These are phyloP conservation scores for Cladophialophora exuberans DNA, from an alignment of 2,329 filamentous ascomycete genomes.

Conservation along the genomic window DNA sequence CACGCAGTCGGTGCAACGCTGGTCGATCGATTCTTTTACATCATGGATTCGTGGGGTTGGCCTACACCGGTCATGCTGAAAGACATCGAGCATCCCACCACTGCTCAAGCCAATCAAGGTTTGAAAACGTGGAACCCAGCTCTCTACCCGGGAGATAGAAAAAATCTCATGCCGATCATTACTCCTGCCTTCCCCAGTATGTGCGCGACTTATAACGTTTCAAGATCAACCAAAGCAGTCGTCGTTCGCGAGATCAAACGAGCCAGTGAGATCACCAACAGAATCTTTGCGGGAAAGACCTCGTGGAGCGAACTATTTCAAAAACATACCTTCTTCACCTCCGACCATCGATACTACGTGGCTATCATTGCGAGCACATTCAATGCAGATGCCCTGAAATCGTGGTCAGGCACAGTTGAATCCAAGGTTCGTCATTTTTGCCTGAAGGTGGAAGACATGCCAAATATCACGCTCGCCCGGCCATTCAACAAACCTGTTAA, in stretches of 20 bases:
- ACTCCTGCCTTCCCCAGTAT: conserved; percentile 97
- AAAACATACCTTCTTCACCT: conserved; percentile 91
- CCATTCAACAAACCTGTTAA: conserved; percentile 94
- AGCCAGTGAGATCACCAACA: conserved; percentile 74
- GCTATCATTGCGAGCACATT: conserved; percentile 82
- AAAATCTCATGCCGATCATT: conserved; percentile 96
- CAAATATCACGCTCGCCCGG: conserved; percentile 79
- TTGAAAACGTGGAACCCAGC: conserved; percentile 86
- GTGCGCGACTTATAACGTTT: conserved; percentile 96
- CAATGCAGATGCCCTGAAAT: conserved; percentile 79
- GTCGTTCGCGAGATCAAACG: conserved; percentile 82
- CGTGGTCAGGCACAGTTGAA: conserved; percentile 90
- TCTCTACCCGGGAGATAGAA: conserved; percentile 78
- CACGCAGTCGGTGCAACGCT: conserved; percentile 87
- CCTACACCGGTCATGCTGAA: conserved; percentile 91
- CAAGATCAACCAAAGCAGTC: conserved; percentile 78
- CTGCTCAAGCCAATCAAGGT: conserved; percentile 60
- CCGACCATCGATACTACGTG: conserved; percentile 93
- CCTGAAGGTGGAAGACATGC: conserved; percentile 77
- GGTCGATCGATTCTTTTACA: conserved; percentile 89
- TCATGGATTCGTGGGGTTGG: conserved; percentile 92
- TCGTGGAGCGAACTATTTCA: conserved; percentile 87
- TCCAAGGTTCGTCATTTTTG: conserved; percentile 90
- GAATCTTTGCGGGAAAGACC: conserved; percentile 75
- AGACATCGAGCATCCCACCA: conserved; percentile 76